phyloP scores from a whole-genome alignment of 495 filamentous ascomycete species.

The Penicillium daleae region DNA sequence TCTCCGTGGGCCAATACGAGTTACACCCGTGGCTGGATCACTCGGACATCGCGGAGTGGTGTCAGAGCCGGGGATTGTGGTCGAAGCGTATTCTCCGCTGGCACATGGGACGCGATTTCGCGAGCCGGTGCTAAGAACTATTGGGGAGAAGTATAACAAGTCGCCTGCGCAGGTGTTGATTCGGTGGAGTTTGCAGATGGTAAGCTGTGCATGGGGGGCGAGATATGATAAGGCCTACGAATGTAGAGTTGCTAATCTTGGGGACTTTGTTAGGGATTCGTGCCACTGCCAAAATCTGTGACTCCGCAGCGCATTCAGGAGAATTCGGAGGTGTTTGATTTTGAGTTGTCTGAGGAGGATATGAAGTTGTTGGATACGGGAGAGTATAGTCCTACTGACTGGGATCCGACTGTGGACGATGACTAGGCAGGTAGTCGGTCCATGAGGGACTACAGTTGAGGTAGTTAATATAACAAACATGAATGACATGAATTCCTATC shows the following conservation, averaged over 20 bases:
- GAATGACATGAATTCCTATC: too few relatives aligned
- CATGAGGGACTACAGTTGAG: background rate
- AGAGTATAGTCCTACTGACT: conserved; percentile 60
- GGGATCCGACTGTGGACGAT: conserved; percentile 62
- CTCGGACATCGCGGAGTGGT: conserved; percentile 77
- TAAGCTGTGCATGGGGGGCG: conserved; percentile 17
- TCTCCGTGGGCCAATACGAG: conserved; percentile 86
- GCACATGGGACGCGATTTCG: conserved; percentile 66
- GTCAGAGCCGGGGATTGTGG: conserved; percentile 65
- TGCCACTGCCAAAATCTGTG: conserved; percentile 66
- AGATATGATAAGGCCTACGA: background rate
- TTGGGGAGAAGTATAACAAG: conserved; percentile 74
- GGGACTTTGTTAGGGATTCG: conserved; percentile 49
- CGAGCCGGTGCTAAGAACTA: conserved; percentile 58
- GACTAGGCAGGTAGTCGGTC: conserved; percentile 34
- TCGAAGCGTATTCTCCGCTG: conserved; percentile 82
- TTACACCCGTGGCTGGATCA: conserved; percentile 83
- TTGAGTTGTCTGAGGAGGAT: conserved; percentile 67
- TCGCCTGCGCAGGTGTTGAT: conserved; percentile 78
- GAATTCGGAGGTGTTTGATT: conserved; percentile 81
- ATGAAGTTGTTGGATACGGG: conserved; percentile 61
- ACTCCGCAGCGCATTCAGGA: conserved; percentile 63
- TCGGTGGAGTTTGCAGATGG: conserved; percentile 82
- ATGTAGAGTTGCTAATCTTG: background rate
- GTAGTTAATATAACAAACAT: background rate